Percentiles rank a stretch among this genome's conserved stretches.
phyloP scores from a whole-genome alignment of 305 asterid genomes.

The Plantago rigida region DNA sequence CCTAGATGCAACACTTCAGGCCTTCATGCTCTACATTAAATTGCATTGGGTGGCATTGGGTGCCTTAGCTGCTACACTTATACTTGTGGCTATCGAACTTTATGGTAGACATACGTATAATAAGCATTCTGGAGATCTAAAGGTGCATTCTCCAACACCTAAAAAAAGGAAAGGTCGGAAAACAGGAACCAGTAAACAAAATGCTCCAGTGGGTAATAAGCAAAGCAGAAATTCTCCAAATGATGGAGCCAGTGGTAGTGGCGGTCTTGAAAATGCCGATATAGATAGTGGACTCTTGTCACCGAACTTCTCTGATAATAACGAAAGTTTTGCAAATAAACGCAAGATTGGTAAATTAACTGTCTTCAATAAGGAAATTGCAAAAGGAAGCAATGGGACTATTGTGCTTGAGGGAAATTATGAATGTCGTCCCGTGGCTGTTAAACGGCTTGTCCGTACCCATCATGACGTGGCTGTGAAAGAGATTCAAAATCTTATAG shows the following conservation, averaged over 20 bases:
- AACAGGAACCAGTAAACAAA: slow-evolving; percentile 36
- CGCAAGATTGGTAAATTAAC: slow-evolving; percentile 68
- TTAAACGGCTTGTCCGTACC: slow-evolving; percentile 71
- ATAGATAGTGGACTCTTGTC: slow-evolving; percentile 24
- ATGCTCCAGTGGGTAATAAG: slow-evolving; percentile 25
- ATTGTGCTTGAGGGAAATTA: slow-evolving; percentile 74
- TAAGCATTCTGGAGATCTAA: slow-evolving; percentile 32
- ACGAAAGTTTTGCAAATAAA: slow-evolving; percentile 25
- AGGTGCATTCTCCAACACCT: slow-evolving; percentile 32
- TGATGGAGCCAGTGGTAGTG: slow-evolving; percentile 14
- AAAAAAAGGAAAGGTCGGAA: slow-evolving; percentile 64
- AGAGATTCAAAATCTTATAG: slow-evolving; percentile 84
- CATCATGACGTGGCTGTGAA: slow-evolving; percentile 78
- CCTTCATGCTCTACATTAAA: slow-evolving; percentile 9
- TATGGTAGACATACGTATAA: slow-evolving; percentile 22
- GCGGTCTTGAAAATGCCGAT: slow-evolving; percentile 26
- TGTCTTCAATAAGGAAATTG: slow-evolving; percentile 56
- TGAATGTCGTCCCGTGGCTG: slow-evolving; percentile 79
- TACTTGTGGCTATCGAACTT: slow-evolving; percentile 30
- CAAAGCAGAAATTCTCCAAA: slow-evolving; percentile 25
- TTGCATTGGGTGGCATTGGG: slow-evolving; percentile 23
- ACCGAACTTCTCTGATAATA: slow-evolving; percentile 23
- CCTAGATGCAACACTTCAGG: slow-evolving; percentile 38
- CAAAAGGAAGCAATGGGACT: slow-evolving; percentile 88
- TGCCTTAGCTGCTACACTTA: slow-evolving; percentile 30